These are phyloP conservation scores for Debaryomyces subglobosus DNA, from an alignment of 1,139 yeast genomes.

Conservation along the genomic window DNA sequence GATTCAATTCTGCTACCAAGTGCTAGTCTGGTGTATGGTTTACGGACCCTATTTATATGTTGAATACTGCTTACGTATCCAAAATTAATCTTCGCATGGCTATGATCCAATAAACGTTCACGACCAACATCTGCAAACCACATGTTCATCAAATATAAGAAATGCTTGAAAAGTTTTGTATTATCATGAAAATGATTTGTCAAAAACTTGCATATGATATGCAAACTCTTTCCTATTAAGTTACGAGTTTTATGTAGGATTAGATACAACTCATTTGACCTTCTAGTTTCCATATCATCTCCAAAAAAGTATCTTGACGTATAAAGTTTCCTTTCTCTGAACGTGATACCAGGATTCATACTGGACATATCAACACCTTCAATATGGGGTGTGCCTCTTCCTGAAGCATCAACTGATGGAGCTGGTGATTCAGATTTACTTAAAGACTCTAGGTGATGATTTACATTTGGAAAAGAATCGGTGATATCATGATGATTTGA, in stretches of 20 bases:
- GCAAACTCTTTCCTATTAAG: conserved; percentile 68
- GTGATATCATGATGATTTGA: conserved; percentile 13
- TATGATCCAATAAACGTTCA: conserved; percentile 65
- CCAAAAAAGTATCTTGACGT: conserved; percentile 62
- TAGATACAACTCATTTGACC: conserved; percentile 54
- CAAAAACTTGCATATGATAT: conserved; percentile 57
- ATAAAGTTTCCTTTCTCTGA: conserved; percentile 62
- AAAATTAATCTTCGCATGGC: conserved; percentile 45
- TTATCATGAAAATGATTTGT: conserved; percentile 60
- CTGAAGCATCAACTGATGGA: conserved; percentile 30
- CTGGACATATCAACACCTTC: conserved; percentile 48
- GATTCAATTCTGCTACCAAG: conserved; percentile 77
- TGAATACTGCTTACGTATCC: conserved; percentile 41
- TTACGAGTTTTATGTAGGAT: conserved; percentile 65
- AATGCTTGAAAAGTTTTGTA: conserved; percentile 66
- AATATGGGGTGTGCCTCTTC: conserved; percentile 44
- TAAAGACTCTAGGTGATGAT: not conserved
- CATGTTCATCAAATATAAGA: conserved; percentile 67
- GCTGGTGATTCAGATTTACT: conserved; percentile 16
- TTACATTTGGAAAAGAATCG: not conserved
- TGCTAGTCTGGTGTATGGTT: conserved; percentile 79
- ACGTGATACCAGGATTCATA: conserved; percentile 53
- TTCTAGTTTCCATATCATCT: conserved; percentile 49
- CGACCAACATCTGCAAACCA: conserved; percentile 88
- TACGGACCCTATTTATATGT: conserved; percentile 51